Evolutionary conservation across 257 asterid species (phyloP).

Genomic region (Schizonepeta tenuifolia): DNA sequence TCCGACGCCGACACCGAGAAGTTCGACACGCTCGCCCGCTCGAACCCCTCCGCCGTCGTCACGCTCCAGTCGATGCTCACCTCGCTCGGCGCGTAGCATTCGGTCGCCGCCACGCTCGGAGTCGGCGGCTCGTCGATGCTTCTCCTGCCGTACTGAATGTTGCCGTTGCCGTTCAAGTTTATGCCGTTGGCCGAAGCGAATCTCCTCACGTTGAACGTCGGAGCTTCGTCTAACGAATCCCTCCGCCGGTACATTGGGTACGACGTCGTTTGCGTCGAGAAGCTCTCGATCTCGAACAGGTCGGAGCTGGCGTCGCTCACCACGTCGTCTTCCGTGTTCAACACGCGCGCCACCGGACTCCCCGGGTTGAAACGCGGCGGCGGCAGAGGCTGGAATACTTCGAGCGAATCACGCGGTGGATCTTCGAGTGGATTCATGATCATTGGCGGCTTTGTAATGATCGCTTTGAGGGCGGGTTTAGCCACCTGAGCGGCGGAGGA

Average conservation of each 20-base stretch:
- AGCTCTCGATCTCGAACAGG: constrained; percentile 83
- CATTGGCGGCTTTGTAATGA: constrained; percentile 13
- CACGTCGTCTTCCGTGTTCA: constrained; percentile 55
- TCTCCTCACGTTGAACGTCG: constrained; percentile 47
- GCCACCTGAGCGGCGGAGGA: constrained; percentile 28
- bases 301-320: constrained; percentile 89
- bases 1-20: constrained; percentile 63
- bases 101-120: constrained; percentile 69
- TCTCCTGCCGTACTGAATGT: constrained; percentile 32
- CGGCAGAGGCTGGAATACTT: constrained; percentile 57
- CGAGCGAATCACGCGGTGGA: constrained; percentile 67
- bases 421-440: constrained; percentile 41
- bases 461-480: constrained; percentile 26
- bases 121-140: constrained; percentile 71
- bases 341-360: constrained; percentile 50
- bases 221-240: constrained; percentile 68
- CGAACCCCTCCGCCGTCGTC: constrained; percentile 85
- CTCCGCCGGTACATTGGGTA: constrained; percentile 59
- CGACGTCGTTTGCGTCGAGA: constrained; percentile 66
- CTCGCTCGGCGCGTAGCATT: constrained; percentile 90
- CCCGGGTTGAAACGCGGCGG: constrained; percentile 39
- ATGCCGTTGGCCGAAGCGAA: constrained; percentile 35
- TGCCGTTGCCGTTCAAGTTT: neutral
- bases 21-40: constrained; percentile 60
- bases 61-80: constrained; percentile 94